Conservation (phyloP, 345 rosid genomes). For the Leavenworthia alabamica region DNA sequence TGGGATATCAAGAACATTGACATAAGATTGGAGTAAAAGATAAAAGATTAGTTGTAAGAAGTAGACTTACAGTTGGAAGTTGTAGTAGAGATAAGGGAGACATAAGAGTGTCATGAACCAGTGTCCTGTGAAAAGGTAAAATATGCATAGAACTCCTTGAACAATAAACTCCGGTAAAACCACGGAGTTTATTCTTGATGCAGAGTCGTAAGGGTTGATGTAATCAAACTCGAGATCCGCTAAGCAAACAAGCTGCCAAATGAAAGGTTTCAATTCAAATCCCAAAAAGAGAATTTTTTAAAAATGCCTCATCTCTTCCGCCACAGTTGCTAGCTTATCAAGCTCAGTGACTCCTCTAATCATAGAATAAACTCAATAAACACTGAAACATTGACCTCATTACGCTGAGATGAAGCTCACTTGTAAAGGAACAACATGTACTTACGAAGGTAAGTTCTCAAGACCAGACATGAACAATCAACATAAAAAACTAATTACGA, state of each 20-base stretch:
- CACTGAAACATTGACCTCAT: background rate
- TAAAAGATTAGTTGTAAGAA: background rate
- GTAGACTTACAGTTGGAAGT: slow-evolving; percentile 51
- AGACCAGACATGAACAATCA: too few relatives aligned
- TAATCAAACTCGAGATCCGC: slow-evolving; percentile 75
- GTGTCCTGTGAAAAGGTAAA: slow-evolving; percentile 55
- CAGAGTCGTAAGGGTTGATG: slow-evolving; percentile 67
- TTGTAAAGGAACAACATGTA: background rate
- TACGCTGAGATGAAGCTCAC: background rate
- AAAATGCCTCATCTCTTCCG: background rate
- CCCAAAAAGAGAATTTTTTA: slow-evolving; percentile 24
- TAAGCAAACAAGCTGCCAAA: slow-evolving; percentile 77
- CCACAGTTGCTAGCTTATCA: background rate
- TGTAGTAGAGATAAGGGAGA: slow-evolving; percentile 57
- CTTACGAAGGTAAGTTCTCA: too few relatives aligned
- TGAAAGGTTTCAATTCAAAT: too few relatives aligned
- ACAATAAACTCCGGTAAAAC: slow-evolving; percentile 51
- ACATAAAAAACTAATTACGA: too few relatives aligned
- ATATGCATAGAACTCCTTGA: slow-evolving; percentile 48
- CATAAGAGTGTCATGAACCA: slow-evolving; percentile 59
- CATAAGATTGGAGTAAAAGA: background rate
- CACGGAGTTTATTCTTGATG: slow-evolving; percentile 56
- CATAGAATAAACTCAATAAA: background rate
- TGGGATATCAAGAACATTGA: background rate
- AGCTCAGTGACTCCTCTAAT: background rate